Percentiles rank a stretch among this genome's conserved stretches.
Evolutionary conservation across 2,329 filamentous ascomycete genomes (phyloP).

Genomic region (Onygenales sp.): DNA sequence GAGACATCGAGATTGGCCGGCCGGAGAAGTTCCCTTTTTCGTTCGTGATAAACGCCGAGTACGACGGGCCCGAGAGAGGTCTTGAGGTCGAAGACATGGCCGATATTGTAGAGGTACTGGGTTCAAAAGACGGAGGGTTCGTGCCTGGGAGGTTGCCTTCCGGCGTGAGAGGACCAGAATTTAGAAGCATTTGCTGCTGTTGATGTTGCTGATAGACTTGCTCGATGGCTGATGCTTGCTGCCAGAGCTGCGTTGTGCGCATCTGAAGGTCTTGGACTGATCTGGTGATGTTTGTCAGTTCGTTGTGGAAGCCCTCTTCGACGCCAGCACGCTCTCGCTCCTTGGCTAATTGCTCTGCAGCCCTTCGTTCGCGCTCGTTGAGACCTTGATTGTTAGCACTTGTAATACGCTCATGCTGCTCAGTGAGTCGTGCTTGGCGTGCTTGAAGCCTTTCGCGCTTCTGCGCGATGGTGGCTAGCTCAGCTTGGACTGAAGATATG

Average conservation of each 20-base stretch:
- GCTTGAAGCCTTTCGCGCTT: constrained; percentile 52
- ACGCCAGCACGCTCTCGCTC: constrained; percentile 37
- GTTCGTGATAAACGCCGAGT: constrained; percentile 24
- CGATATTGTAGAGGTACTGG: constrained; percentile 4
- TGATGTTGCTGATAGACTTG: constrained; percentile 37
- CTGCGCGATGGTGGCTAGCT: constrained; percentile 42
- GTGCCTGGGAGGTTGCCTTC: constrained; percentile 50
- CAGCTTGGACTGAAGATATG: constrained; percentile 42
- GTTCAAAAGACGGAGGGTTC: constrained; percentile 18
- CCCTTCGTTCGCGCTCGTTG: constrained; percentile 43
- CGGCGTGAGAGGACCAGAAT: constrained; percentile 44
- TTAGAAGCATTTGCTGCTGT: constrained; percentile 26
- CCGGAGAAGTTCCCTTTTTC: constrained; percentile 10
- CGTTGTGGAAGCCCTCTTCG: constrained; percentile 34
- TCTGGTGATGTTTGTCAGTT: constrained; percentile 32
- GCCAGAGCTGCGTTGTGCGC: constrained; percentile 34
- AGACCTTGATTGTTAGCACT: constrained; percentile 49
- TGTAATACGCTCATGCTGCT: constrained; percentile 52
- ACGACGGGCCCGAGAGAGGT: constrained; percentile 27
- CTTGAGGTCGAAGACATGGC: constrained; percentile 22
- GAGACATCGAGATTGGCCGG: constrained; percentile 26
- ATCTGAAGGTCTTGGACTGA: constrained; percentile 35
- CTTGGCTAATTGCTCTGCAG: constrained; percentile 37
- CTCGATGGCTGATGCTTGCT: constrained; percentile 34
- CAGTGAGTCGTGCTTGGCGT: constrained; percentile 48